These are phyloP conservation scores for Blastobotrys serpentis DNA, from an alignment of 1,139 yeast genomes.

Conservation along the genomic window DNA sequence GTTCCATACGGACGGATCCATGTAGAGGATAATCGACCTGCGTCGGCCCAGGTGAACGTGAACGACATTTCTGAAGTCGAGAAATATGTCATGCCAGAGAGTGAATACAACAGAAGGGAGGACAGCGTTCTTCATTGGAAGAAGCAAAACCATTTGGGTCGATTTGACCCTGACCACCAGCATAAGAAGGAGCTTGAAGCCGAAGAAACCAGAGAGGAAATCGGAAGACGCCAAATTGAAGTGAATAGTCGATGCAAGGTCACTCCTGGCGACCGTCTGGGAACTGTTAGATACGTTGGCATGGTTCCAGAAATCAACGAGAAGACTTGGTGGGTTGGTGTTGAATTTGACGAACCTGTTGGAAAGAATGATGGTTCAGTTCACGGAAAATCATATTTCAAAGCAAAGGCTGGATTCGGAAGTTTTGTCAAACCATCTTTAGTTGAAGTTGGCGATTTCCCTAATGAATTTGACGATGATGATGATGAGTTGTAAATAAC, in stretches of 20 bases:
- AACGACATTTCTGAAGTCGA: slow-evolving; percentile 41
- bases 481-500: too few species aligned
- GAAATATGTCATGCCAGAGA: slow-evolving; percentile 58
- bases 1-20: slow-evolving; percentile 38
- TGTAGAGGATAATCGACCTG: slow-evolving; percentile 42
- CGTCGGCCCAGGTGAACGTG: slow-evolving; percentile 33
- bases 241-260: slow-evolving; percentile 41
- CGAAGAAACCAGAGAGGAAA: slow-evolving; percentile 30
- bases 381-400: slow-evolving; percentile 62
- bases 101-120: slow-evolving; percentile 59
- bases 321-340: slow-evolving; percentile 64
- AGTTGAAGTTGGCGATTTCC: slow-evolving; percentile 42
- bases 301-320: slow-evolving; percentile 54
- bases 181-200: slow-evolving; percentile 31
- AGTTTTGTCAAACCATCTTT: slow-evolving; percentile 41
- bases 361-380: slow-evolving; percentile 86
- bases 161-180: slow-evolving; percentile 57
- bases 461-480: slow-evolving; percentile 31
- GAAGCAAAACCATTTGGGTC: slow-evolving; percentile 60
- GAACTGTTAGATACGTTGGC: slow-evolving; percentile 68
- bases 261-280: slow-evolving; percentile 59
- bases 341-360: slow-evolving; percentile 58
- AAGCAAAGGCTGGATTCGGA: slow-evolving; percentile 55
- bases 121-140: slow-evolving; percentile 80
- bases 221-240: slow-evolving; percentile 39